Evolutionary conservation across 345 rosid genomes (phyloP), one percentile per base, ranked within the genome.

Genomic region (Bruguiera sexangula): DNA sequence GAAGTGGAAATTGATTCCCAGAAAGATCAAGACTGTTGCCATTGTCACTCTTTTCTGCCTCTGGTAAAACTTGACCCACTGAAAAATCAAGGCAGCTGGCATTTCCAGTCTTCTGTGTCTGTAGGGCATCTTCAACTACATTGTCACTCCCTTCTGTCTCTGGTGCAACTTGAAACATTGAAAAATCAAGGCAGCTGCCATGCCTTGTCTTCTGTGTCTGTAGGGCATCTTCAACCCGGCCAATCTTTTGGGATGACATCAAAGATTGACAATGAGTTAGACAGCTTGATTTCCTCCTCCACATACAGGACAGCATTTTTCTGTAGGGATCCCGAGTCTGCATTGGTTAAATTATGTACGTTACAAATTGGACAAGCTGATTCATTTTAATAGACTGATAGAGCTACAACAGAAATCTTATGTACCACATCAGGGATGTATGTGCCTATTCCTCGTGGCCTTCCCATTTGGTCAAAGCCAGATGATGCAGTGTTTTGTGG

Each of bases 371-470:
- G 20, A 7, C 48, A 56, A n/a, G 39, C 31, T 20, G 26, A 62
- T 9, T 21, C 61, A 56, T 15, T 13, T 43, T 43, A 43, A 43
- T 15, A n/a, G 19, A 22, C 39, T 18, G 21, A 30, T 13, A 36
- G 67, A 66, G 2, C n/a, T n/a, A 29, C 8, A 54, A 34, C 62
- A 65, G 65, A 65, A 48, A 43, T 11, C 50, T 3, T 43, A 43
- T 48, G 30, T 87, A 89, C 96, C 91, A 55, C 30, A 51, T 81
- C 46, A 39, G 93, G 96, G 58, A 90, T 87, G 63, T 71, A 90
- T 54, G 92, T 85, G 72, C 96, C 90, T 0, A 93, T 88, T 72
- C 96, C 96, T 79, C 90, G 75, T 11, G 75, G 81, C 78, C 68
- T 88, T 57, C 78, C 69, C 63, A 51, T 46, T 67, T 66, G 71